These are phyloP conservation scores for Multifurca ochricompacta DNA, from an alignment of 768 basidiomycete genomes.

Conservation along the genomic window DNA sequence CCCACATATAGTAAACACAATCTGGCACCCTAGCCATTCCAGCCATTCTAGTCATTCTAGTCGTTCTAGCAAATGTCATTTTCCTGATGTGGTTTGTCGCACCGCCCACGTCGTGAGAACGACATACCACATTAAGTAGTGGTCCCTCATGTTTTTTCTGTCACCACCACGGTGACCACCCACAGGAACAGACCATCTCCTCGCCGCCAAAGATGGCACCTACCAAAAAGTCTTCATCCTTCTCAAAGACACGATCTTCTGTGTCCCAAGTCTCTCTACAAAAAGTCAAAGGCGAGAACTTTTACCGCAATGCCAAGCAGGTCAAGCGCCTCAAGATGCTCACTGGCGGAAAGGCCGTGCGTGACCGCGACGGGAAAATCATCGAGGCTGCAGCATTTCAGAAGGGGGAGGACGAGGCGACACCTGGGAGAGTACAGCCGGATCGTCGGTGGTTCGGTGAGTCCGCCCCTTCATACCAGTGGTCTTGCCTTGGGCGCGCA, in stretches of 20 bases:
- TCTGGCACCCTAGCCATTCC: too few species aligned
- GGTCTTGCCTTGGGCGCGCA: not conserved
- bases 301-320: constrained; percentile 94
- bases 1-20: too few species aligned
- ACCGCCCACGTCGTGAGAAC: too few species aligned
- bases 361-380: constrained; percentile 89
- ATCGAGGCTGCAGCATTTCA: constrained; percentile 92
- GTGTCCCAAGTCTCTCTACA: constrained; percentile 46
- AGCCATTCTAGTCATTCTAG: too few species aligned
- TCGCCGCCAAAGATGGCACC: constrained; percentile 27
- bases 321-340: constrained; percentile 85
- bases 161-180: too few species aligned
- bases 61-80: too few species aligned
- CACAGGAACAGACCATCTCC: too few species aligned
- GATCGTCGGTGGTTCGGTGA: constrained; percentile 96
- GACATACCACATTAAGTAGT: too few species aligned
- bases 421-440: constrained; percentile 86
- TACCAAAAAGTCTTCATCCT: constrained; percentile 27
- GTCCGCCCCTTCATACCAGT: constrained; percentile 25
- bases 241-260: constrained; percentile 32
- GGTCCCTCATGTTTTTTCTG: too few species aligned
- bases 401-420: constrained; percentile 87
- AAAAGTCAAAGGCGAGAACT: constrained; percentile 90
- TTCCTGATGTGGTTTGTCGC: too few species aligned
- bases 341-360: constrained; percentile 82